Evolutionary conservation across 2,329 filamentous ascomycete genomes (phyloP).

Genomic region (Harringtonia aguacate): DNA sequence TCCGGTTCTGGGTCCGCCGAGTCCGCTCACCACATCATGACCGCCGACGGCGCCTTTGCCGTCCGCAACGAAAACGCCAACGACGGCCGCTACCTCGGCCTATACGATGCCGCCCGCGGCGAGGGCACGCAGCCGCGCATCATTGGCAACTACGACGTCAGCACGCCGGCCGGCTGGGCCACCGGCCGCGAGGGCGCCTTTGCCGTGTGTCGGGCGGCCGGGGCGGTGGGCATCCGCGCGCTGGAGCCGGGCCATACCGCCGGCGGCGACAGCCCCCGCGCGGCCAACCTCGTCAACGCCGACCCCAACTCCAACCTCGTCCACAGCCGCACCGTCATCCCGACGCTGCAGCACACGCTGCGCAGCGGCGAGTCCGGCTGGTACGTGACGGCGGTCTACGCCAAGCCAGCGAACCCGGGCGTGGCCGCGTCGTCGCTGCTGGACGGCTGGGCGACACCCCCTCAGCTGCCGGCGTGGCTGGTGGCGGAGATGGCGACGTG

Average conservation of each 20-base stretch:
- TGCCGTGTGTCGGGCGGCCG: constrained; percentile 45
- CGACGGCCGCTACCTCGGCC: constrained; percentile 35
- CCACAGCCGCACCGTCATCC: constrained; percentile 60
- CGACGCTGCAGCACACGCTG: constrained; percentile 54
- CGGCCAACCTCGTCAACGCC: constrained; percentile 58
- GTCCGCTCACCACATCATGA: constrained; percentile 55
- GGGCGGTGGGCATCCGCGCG: constrained; percentile 45
- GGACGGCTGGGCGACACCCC: constrained; percentile 49
- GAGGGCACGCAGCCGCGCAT: constrained; percentile 47
- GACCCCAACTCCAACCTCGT: constrained; percentile 73
- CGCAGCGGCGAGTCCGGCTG: constrained; percentile 46
- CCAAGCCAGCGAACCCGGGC: constrained; percentile 47
- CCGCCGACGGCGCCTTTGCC: constrained; percentile 66
- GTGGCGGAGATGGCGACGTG: constrained; percentile 41
- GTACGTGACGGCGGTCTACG: constrained; percentile 64
- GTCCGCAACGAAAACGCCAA: constrained; percentile 43
- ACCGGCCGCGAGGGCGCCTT: constrained; percentile 44
- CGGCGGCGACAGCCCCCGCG: constrained; percentile 27
- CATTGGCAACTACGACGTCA: constrained; percentile 50
- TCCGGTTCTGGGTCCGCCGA: no score
- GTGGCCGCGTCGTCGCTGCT: constrained; percentile 43
- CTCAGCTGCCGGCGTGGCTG: constrained; percentile 51
- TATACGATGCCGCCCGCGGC: constrained; percentile 29
- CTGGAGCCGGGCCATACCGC: constrained; percentile 23
- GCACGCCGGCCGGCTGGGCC: constrained; percentile 36